Base-by-base conservation (phyloP, 1,139 yeast genomes). In the Diutina scorzettiae region DNA sequence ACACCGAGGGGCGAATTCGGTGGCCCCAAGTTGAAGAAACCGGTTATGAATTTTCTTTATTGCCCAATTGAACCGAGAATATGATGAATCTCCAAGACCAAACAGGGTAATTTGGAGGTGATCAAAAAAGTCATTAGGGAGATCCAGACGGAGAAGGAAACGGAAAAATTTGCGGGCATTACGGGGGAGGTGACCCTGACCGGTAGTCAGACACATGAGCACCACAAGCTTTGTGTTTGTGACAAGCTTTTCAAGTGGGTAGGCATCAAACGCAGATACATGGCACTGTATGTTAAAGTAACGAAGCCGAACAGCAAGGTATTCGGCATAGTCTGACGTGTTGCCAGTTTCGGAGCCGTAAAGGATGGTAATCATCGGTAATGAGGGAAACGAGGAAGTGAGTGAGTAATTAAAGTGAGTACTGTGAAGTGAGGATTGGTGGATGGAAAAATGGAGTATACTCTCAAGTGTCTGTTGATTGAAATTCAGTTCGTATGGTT, bases 291-390 rank as follows among this genome's bases (percentile, higher is more conserved):
- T 68, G 49, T 74, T 73, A 34, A 69, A 60, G 48, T 84, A 71
- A 42, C 75, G 73, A 42, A 84, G 69, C 37, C 69, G 65, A 41
- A 72, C 66, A 28, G 77, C 71, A 28, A 89, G 60, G 37, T 76
- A 70, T 43, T 73, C 71, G 1, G 97, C 96, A 53, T 76, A 81
- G 52, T 91, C 97, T 52, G 83, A 86, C 1, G 96, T 75, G 51
- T 85, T 87, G 1, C 97, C 98, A 0, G 96, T 85, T 55, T 89
- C 97, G 1, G 96, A 81, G 0, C 96, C 97, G 57, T 83, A 89
- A 1, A 91, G 63, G 14, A 91, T 73, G 24, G 79, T 76, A 12
- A 83, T 62, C 41, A 37, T 37, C 12, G 21, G 19, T 30, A 30
- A 30, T 7, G 33, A n/a, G n/a, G n/a, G n/a, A n/a, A n/a, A n/a